These are phyloP conservation scores for Wickerhamomyces bisporus DNA, from an alignment of 805 yeast genomes.

Conservation along the genomic window DNA sequence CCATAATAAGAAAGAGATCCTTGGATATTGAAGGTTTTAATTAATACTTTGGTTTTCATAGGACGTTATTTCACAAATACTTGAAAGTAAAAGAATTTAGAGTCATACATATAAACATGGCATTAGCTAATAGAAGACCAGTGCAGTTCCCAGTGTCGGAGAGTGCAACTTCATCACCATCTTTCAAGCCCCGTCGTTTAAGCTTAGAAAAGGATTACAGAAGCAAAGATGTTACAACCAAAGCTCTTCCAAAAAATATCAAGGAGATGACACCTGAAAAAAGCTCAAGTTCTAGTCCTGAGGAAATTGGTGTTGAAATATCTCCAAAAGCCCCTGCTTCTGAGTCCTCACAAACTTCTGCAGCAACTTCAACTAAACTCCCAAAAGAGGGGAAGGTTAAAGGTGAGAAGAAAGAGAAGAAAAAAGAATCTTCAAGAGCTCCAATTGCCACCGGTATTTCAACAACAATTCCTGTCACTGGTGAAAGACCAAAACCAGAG, in stretches of 20 bases:
- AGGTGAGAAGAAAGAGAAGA: constrained; percentile 18
- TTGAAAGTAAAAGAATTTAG: neutral
- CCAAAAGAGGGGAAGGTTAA: constrained; percentile 12
- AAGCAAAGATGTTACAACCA: constrained; percentile 5
- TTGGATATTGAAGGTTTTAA: constrained; percentile 23
- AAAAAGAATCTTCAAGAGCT: constrained; percentile 21
- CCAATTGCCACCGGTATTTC: constrained; percentile 62
- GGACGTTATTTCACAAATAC: neutral
- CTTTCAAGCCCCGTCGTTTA: constrained; percentile 26
- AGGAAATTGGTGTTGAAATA: constrained; percentile 16
- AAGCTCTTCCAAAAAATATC: constrained; percentile 9
- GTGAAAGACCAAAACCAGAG: constrained; percentile 67
- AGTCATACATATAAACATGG: constrained; percentile 34
- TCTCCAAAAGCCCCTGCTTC: constrained; percentile 23
- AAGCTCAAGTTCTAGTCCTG: constrained; percentile 20
- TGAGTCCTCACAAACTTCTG: constrained; percentile 17
- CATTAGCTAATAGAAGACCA: constrained; percentile 65
- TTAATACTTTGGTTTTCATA: constrained; percentile 19
- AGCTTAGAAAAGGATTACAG: constrained; percentile 18
- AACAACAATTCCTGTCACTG: constrained; percentile 76
- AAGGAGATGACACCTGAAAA: constrained; percentile 23
- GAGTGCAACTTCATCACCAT: constrained; percentile 22
- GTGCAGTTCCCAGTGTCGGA: constrained; percentile 43
- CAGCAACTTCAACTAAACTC: constrained; percentile 9
- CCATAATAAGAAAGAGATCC: too few species aligned